A percentile compares a stretch with the other conserved stretches of the same genome.
Conservation (phyloP, 2,329 filamentous ascomycete species). For the Taxawa tesnikishii region DNA sequence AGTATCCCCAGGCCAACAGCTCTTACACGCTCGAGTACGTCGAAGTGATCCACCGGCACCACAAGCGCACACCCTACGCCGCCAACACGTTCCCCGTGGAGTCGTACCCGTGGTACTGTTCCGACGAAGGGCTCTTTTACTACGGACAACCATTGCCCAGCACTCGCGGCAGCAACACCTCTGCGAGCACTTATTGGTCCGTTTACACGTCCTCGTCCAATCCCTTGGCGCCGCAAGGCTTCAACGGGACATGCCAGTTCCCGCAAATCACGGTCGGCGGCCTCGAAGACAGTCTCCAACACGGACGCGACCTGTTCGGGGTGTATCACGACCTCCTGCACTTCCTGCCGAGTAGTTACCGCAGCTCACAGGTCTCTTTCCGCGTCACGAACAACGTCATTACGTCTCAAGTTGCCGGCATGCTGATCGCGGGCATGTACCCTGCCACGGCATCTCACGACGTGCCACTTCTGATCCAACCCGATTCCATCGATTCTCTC, state of each 20-base stretch:
- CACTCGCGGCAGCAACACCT: conserved; percentile 29
- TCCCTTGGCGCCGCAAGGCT: conserved; percentile 54
- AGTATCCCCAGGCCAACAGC: conserved; percentile 42
- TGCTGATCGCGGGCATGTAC: conserved; percentile 63
- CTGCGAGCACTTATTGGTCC: conserved; percentile 52
- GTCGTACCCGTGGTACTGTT: conserved; percentile 59
- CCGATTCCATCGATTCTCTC: conserved; percentile 53
- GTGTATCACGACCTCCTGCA: conserved; percentile 60
- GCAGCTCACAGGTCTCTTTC: conserved; percentile 42
- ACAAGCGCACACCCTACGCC: conserved; percentile 73
- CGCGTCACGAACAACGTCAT: conserved; percentile 74
- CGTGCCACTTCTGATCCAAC: conserved; percentile 32
- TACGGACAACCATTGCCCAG: conserved; percentile 45
- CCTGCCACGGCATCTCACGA: conserved; percentile 17
- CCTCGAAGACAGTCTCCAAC: conserved; percentile 61
- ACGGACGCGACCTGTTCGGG: conserved; percentile 63
- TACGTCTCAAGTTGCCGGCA: conserved; percentile 67
- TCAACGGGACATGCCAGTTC: conserved; percentile 65
- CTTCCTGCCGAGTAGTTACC: conserved; percentile 48
- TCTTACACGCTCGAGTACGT: conserved; percentile 62
- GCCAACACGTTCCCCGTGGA: conserved; percentile 67
- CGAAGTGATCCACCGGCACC: conserved; percentile 72
- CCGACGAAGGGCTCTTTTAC: conserved; percentile 57
- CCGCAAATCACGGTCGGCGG: conserved; percentile 66
- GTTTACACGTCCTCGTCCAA: conserved; percentile 51